Evolutionary conservation across 345 rosid genomes (phyloP).

Genomic region (Gossypium longicalyx): DNA sequence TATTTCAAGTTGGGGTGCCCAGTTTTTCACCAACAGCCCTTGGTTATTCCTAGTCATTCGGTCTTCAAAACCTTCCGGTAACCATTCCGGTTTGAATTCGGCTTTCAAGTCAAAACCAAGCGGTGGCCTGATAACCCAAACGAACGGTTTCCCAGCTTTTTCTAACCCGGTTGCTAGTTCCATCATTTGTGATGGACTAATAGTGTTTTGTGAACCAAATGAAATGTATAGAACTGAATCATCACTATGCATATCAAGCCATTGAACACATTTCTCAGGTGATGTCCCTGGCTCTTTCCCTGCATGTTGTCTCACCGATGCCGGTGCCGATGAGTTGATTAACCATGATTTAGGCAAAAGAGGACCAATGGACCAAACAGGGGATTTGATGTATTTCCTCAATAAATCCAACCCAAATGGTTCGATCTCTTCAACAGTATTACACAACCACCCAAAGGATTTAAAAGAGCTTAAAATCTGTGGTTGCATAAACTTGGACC

Average conservation of each 20-base stretch:
- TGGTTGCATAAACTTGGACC: constrained; percentile 41
- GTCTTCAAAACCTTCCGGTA: constrained; percentile 43
- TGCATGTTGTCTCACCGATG: neutral
- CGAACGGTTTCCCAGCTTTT: constrained; percentile 32
- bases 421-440: constrained; percentile 42
- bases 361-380: constrained; percentile 45
- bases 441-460: constrained; percentile 37
- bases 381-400: constrained; percentile 27
- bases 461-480: constrained; percentile 25
- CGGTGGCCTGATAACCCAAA: constrained; percentile 53
- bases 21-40: constrained; percentile 40
- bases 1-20: constrained; percentile 56
- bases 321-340: neutral
- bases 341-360: constrained; percentile 32
- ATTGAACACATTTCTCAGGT: constrained; percentile 31
- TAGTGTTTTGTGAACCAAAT: constrained; percentile 52
- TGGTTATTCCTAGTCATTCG: constrained; percentile 12
- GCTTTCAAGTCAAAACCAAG: constrained; percentile 34
- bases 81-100: constrained; percentile 41
- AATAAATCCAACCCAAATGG: constrained; percentile 25
- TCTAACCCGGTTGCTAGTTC: constrained; percentile 44
- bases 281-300: constrained; percentile 32
- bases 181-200: constrained; percentile 40
- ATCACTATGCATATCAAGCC: constrained; percentile 28
- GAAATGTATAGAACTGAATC: constrained; percentile 42